Conservation (phyloP, 495 filamentous ascomycete genomes). For the Penicillium subrubescens region DNA sequence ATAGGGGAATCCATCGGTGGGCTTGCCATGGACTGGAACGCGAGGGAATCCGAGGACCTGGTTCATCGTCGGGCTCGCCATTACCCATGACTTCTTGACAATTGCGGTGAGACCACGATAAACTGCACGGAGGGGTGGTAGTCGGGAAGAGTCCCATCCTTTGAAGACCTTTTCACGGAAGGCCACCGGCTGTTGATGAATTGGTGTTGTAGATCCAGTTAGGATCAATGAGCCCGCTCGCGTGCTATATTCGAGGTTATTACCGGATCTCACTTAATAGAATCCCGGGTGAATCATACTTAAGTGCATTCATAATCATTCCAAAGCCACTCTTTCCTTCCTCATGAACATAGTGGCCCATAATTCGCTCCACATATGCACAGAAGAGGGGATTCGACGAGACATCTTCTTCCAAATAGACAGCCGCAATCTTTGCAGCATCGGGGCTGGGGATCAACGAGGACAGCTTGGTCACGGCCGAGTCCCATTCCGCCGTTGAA, state of each 20-base stretch:
- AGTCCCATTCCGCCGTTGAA: conserved; percentile 38
- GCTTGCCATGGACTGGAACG: conserved; percentile 61
- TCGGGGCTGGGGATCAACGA: conserved; percentile 32
- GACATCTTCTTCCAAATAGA: conserved; percentile 53
- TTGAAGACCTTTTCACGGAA: conserved; percentile 63
- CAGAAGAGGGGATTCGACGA: conserved; percentile 52
- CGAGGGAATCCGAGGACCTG: conserved; percentile 64
- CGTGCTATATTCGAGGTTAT: conserved; percentile 52
- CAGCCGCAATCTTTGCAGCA: conserved; percentile 31
- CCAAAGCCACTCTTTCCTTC: conserved; percentile 53
- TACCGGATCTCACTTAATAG: background rate
- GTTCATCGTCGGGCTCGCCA: conserved; percentile 57
- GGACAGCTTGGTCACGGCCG: conserved; percentile 32
- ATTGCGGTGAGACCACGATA: conserved; percentile 58
- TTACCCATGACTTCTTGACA: conserved; percentile 60
- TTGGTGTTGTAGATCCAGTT: conserved; percentile 63
- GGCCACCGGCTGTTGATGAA: conserved; percentile 63
- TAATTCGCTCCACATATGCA: conserved; percentile 44
- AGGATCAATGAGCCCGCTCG: conserved; percentile 66
- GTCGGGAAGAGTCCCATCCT: conserved; percentile 58
- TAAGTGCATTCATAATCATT: conserved; percentile 54
- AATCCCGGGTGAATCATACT: conserved; percentile 40
- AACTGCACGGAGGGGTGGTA: conserved; percentile 58
- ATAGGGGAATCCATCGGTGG: conserved; percentile 56
- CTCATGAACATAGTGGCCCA: conserved; percentile 44